These are phyloP conservation scores for Hawksworthiomyces lignivorus DNA, from an alignment of 2,329 filamentous ascomycete species.

Conservation along the genomic window DNA sequence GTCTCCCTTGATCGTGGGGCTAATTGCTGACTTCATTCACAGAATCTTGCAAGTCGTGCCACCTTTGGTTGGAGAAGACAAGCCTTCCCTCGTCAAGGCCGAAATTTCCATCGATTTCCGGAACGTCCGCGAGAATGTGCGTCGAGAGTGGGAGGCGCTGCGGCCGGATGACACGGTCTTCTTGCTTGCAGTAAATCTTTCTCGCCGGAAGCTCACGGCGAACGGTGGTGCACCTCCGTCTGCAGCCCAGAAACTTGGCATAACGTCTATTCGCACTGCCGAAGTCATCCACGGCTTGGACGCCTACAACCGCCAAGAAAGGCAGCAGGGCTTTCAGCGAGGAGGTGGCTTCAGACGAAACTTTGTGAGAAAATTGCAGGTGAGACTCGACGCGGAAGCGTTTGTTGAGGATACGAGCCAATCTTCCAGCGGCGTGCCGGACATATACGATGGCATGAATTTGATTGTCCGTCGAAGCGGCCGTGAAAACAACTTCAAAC, in stretches of 20 bases:
- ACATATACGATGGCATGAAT: constrained; percentile 81
- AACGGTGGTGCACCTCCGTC: constrained; percentile 43
- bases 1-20: too few relatives aligned
- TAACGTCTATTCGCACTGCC: constrained; percentile 69
- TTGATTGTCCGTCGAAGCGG: constrained; percentile 74
- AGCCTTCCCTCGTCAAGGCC: constrained; percentile 76
- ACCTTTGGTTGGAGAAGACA: constrained; percentile 71
- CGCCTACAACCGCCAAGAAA: constrained; percentile 73
- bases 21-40: not conserved
- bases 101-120: constrained; percentile 82
- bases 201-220: constrained; percentile 39
- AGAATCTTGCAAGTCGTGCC: constrained; percentile 77
- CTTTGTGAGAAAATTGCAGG: constrained; percentile 60
- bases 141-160: constrained; percentile 83
- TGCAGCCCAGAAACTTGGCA: constrained; percentile 54
- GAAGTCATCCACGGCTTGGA: constrained; percentile 82
- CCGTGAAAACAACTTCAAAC: constrained; percentile 95
- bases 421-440: constrained; percentile 56
- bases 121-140: constrained; percentile 65
- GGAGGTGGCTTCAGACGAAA: constrained; percentile 36
- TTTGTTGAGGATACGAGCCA: constrained; percentile 71
- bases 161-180: constrained; percentile 86
- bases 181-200: constrained; percentile 65
- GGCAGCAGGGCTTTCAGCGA: constrained; percentile 29
- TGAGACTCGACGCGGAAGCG: constrained; percentile 71